Evolutionary conservation across 306 rosid genomes (phyloP).

Genomic region (Vicia villosa): DNA sequence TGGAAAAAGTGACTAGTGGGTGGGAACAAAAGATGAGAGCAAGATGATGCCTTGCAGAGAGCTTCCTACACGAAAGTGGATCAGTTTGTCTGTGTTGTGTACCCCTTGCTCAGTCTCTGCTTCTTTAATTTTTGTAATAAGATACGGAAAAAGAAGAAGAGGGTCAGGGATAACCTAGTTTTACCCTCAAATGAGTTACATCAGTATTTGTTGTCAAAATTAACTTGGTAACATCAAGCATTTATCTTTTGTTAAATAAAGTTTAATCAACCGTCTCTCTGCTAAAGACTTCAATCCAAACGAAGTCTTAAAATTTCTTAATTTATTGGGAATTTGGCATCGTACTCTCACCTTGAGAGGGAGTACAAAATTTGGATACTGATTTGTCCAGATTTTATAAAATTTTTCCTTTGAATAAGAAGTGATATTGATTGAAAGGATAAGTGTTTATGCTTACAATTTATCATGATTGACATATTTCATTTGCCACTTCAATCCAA

Average conservation of each 20-base stretch:
- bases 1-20: not conserved
- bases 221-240: no score
- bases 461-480: slow-evolving; percentile 38
- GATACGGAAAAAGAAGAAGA: no score
- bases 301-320: not conserved
- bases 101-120: not conserved
- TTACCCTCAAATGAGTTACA: no score
- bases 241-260: not conserved
- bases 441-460: slow-evolving; percentile 23
- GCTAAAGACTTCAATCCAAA: not conserved
- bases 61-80: not conserved
- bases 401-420: not conserved
- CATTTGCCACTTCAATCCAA: slow-evolving; percentile 28
- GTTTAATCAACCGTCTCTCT: not conserved
- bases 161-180: no score
- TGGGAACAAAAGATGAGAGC: not conserved
- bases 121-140: no score
- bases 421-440: slow-evolving; percentile 21
- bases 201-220: not conserved
- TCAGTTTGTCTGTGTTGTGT: not conserved
- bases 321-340: slow-evolving; percentile 18
- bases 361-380: slow-evolving; percentile 23
- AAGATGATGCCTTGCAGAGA: not conserved
- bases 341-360: slow-evolving; percentile 17
- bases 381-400: slow-evolving; percentile 10